Base-by-base conservation (phyloP, 306 rosid species). In the Cajanus cajan region DNA sequence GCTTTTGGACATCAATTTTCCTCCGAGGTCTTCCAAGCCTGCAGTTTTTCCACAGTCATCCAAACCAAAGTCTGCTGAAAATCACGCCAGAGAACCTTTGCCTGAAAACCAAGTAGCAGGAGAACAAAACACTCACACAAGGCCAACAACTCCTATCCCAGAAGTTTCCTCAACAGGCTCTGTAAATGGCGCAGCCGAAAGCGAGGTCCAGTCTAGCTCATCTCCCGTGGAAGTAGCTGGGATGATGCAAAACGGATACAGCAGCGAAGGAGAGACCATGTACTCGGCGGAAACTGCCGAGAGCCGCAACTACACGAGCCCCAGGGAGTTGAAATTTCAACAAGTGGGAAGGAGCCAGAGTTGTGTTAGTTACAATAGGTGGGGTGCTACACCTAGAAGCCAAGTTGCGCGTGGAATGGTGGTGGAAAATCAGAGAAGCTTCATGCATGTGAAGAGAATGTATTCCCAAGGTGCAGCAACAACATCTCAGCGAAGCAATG, bases 221-320 rank as follows among this genome's bases (percentile, higher is more conserved):
- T 90, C 94, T 39, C 98, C 91, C 0, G 50, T 82, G 0, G 90
- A 89, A 36, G 88, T 78, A 71, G 70, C 84, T n/a, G n/a, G n/a
- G 4, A 85, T 80, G 71, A 78, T 90, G 92, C 97, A 84, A 45
- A 82, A 91, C 28, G 97, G 85, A 39, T 90, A 90, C 19, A 88
- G 96, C 79, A 93, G 97, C 0, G 99, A 96, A 84, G 98, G 89
- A 74, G 98, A 96, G 90, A 96, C 99, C 0, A 93, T 96, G 99
- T 96, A 96, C 83, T 96, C 99, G 7, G 99, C 99, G 0, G 99
- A 96, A 82, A 96, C 99, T 0, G 99, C 99, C 0, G 99, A 96
- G 90, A 85, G 91, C 52, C 91, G 97, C 64, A 96, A 96, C 74
- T 96, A 96, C 69, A 86, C 96, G 0, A 87, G 89, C 72, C 99